Evolutionary conservation across 805 yeast genomes (phyloP).

Genomic region (Pichia kluyveri): DNA sequence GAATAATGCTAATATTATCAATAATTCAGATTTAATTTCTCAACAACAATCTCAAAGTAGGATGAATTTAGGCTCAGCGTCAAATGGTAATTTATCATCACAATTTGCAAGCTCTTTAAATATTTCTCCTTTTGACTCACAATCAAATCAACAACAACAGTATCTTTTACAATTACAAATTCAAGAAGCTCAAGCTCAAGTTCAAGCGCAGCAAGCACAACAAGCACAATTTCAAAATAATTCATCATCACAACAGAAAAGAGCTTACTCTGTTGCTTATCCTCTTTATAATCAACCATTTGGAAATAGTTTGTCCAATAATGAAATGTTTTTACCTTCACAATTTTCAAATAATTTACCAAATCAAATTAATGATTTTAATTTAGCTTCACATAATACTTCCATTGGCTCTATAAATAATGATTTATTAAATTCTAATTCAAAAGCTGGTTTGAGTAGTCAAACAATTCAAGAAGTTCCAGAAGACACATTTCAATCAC

Average conservation of each 20-base stretch:
- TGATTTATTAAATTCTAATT: background rate
- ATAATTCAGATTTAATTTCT: background rate
- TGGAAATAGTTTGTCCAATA: background rate
- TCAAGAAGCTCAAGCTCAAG: slow-evolving; percentile 3
- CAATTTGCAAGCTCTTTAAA: background rate
- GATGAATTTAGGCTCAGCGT: background rate
- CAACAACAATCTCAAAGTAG: background rate
- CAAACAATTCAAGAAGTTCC: slow-evolving; percentile 6
- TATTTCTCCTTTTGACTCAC: slow-evolving; percentile 4
- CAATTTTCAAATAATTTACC: background rate
- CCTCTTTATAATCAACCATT: background rate
- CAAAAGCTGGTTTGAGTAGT: background rate
- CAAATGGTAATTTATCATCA: background rate
- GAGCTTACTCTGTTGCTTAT: background rate
- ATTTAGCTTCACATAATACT: background rate
- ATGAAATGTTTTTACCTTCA: background rate
- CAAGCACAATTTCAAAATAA: background rate
- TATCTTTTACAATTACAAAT: slow-evolving; percentile 7
- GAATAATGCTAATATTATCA: background rate
- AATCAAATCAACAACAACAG: slow-evolving; percentile 8
- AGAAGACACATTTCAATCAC: slow-evolving; percentile 8
- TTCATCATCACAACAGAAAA: background rate
- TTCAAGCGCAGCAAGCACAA: slow-evolving; percentile 4
- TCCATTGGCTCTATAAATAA: background rate
- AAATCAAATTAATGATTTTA: background rate